phyloP scores from a whole-genome alignment of 352 stramenopile genomes.

The Pythium guiyangense region DNA sequence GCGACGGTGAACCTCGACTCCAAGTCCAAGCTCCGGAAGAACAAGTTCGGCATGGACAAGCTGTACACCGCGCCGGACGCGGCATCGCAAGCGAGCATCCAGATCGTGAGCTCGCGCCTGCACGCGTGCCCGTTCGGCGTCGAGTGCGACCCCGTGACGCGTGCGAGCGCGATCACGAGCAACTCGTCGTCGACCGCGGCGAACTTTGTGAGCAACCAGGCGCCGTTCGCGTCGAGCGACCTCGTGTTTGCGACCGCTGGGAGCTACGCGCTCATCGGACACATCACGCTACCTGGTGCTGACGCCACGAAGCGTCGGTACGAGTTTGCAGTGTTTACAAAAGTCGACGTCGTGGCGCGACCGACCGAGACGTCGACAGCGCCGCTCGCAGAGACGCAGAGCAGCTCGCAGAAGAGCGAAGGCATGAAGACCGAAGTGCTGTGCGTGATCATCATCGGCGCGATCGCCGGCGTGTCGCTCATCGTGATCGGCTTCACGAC shows the following conservation, averaged over 20 bases:
- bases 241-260: conserved; percentile 44
- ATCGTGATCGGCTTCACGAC: conserved; percentile 62
- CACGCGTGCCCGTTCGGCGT: conserved; percentile 35
- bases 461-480: conserved; percentile 62
- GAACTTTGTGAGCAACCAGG: conserved; percentile 50
- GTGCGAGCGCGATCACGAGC: conserved; percentile 28
- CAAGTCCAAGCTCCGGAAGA: conserved; percentile 27
- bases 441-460: conserved; percentile 62
- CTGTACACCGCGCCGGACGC: conserved; percentile 41
- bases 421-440: conserved; percentile 58
- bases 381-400: conserved; percentile 15
- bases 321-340: conserved; percentile 65
- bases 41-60: conserved; percentile 40
- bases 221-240: conserved; percentile 48
- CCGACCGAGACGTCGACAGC: conserved; percentile 21
- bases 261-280: conserved; percentile 50
- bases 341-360: conserved; percentile 28
- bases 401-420: conserved; percentile 3
- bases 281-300: conserved; percentile 53
- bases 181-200: conserved; percentile 45
- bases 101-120: conserved; percentile 55
- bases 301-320: conserved; percentile 36
- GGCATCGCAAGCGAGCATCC: conserved; percentile 41
- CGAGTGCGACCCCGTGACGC: conserved; percentile 56
- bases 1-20: conserved; percentile 38